phyloP scores from a whole-genome alignment of 768 basidiomycete genomes.

The Suillus tomentosus region DNA sequence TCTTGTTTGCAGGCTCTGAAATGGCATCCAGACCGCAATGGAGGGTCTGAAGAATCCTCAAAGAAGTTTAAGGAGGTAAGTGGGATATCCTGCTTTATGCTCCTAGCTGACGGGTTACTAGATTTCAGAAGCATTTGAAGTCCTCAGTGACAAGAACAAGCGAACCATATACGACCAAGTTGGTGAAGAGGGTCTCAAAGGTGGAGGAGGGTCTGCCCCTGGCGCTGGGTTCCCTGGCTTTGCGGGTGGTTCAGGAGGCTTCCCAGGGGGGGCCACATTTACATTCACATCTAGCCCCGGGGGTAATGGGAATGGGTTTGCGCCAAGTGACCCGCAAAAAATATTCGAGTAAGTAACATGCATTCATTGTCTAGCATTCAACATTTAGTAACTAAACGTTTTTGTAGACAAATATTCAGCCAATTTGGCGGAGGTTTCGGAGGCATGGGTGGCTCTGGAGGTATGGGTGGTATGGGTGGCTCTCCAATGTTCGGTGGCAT shows the following conservation, averaged over 20 bases:
- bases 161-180: constrained; percentile 89
- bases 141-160: constrained; percentile 85
- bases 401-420: constrained; percentile 58
- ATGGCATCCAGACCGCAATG: constrained; percentile 94
- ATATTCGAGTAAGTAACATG: constrained; percentile 77
- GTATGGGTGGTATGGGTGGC: constrained; percentile 28
- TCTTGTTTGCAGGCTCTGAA: constrained; percentile 67
- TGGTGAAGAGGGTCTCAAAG: constrained; percentile 93
- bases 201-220: constrained; percentile 55
- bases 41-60: constrained; percentile 80
- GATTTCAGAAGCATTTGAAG: constrained; percentile 96
- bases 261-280: constrained; percentile 55
- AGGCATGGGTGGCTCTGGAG: constrained; percentile 35
- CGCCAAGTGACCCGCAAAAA: constrained; percentile 80
- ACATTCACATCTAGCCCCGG: constrained; percentile 54
- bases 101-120: constrained; percentile 30
- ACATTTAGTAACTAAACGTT: background rate
- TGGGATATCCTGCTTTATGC: background rate
- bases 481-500: constrained; percentile 25
- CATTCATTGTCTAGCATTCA: background rate
- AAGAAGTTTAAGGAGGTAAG: constrained; percentile 90
- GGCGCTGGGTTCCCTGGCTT: constrained; percentile 45
- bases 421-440: constrained; percentile 23
- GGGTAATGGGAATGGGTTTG: constrained; percentile 65
- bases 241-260: constrained; percentile 42